These are phyloP conservation scores for Trebouxia sp. DNA, from an alignment of 139 green algal species.

Conservation along the genomic window DNA sequence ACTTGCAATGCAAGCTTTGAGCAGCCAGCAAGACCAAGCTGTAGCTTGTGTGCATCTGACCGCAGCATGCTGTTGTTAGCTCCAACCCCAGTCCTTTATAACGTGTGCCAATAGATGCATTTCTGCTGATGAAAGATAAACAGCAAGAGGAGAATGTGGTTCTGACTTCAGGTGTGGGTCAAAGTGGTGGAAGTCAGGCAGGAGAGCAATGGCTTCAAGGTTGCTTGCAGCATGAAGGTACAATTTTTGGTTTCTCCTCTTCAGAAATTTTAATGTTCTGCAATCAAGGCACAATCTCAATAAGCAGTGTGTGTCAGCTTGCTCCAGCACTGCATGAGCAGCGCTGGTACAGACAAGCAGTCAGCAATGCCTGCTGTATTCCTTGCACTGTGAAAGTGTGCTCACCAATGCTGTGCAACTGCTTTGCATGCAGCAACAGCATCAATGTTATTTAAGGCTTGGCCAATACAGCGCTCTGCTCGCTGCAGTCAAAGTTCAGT, in stretches of 20 bases:
- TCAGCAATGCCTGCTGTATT: background rate
- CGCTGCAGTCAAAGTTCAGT: too few relatives aligned
- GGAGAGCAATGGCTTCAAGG: conserved; percentile 26
- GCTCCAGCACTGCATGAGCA: background rate
- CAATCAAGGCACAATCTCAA: background rate
- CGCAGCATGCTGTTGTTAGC: background rate
- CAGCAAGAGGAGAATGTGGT: background rate
- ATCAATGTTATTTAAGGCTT: too few relatives aligned
- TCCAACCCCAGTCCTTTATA: background rate
- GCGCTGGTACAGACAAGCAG: background rate
- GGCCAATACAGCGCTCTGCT: too few relatives aligned
- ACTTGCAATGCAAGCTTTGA: background rate
- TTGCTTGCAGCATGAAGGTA: conserved; percentile 42
- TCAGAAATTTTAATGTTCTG: background rate
- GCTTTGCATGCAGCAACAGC: too few relatives aligned
- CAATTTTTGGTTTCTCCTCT: background rate
- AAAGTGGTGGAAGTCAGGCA: conserved; percentile 44
- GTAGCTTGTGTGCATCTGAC: too few relatives aligned
- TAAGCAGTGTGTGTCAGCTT: background rate
- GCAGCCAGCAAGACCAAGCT: background rate
- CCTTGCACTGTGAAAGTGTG: background rate
- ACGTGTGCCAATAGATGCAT: background rate
- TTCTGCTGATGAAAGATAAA: background rate
- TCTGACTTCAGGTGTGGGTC: conserved; percentile 44
- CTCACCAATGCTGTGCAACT: too few relatives aligned